Evolutionary conservation across 164 flowering plant species (phyloP), one percentile per base, ranked within the genome.

Genomic region (Cinnamomum micranthum): DNA sequence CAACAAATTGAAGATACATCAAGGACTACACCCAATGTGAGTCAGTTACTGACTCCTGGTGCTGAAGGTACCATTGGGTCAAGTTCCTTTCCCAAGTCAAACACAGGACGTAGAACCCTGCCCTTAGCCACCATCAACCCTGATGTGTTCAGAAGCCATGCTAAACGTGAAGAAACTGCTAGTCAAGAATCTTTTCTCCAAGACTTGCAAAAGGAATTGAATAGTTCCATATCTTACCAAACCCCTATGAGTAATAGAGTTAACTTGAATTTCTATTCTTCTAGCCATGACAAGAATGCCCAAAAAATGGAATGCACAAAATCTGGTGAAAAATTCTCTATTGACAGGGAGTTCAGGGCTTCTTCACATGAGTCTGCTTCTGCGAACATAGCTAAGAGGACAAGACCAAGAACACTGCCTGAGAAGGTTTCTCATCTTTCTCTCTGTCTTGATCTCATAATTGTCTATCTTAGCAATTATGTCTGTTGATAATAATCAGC

Each of bases 321-420:
- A 66, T 75, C 64, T 35, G 62, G 47, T 52, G 82, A 79, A 33
- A 79, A 73, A 50, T 31, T 80, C 73, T 33, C 15, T 14, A 20
- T 70, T 68, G 75, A 25, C 22, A 79, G 23, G 73, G 72, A 41
- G 15, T 50, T 20, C 22, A 74, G 65, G 25, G 59, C 68, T 51
- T 77, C 83, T 77, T 50, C 71, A 6, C 23, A 28, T 66, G 79
- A 55, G 64, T 77, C 79, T 73, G 79, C 80, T 76, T 82, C 85
- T 75, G 73, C 81, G 35, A 12, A 68, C 77, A 47, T 52, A 25
- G 27, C 15, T 35, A 51, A 65, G 52, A 72, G 74, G 78, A 77
- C 75, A 7, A 50, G 60, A 47, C 67, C 47, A 47, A 79, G 75
- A 71, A 64, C 77, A 66, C 70, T 72, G 12, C 69, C 78, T 72